A percentile compares a stretch with the other conserved stretches of the same genome.
phyloP scores from a whole-genome alignment of 306 rosid species.

The Quillaja saponaria region DNA sequence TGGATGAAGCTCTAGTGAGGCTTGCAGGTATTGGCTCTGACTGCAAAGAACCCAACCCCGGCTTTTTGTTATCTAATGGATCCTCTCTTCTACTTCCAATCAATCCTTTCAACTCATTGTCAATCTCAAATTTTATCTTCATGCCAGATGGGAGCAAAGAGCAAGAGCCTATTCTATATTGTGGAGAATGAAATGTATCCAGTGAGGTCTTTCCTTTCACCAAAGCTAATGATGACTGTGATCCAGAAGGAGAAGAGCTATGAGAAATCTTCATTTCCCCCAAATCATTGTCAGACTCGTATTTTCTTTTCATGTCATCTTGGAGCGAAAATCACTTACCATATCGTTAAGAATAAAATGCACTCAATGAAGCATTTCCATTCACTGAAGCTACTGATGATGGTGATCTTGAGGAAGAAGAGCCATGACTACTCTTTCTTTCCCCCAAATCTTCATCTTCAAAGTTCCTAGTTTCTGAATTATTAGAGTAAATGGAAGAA shows the following conservation, averaged over 20 bases:
- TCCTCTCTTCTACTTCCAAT: slow-evolving; percentile 37
- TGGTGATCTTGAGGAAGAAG: slow-evolving; percentile 41
- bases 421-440: slow-evolving; percentile 37
- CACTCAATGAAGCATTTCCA: slow-evolving; percentile 40
- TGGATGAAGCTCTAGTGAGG: slow-evolving; percentile 40
- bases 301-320: slow-evolving; percentile 32
- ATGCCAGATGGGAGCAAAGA: slow-evolving; percentile 2
- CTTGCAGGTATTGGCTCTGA: slow-evolving; percentile 39
- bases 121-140: slow-evolving; percentile 28
- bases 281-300: slow-evolving; percentile 29
- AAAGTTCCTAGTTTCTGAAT: slow-evolving; percentile 34
- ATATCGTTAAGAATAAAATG: slow-evolving; percentile 45
- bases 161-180: slow-evolving; percentile 37
- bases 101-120: slow-evolving; percentile 38
- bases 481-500: slow-evolving; percentile 48
- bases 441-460: slow-evolving; percentile 35
- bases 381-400: slow-evolving; percentile 38
- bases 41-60: slow-evolving; percentile 28
- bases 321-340: slow-evolving; percentile 34
- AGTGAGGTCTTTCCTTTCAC: slow-evolving; percentile 27
- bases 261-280: slow-evolving; percentile 21
- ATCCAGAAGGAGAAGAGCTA: slow-evolving; percentile 14
- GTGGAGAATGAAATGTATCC: slow-evolving; percentile 31
- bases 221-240: slow-evolving; percentile 21
- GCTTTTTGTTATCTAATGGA: slow-evolving; percentile 34